Percentiles rank a stretch among this genome's conserved stretches.
These are phyloP conservation scores for Sphaerulina musiva DNA, from an alignment of 2,329 filamentous ascomycete species.

Conservation along the genomic window DNA sequence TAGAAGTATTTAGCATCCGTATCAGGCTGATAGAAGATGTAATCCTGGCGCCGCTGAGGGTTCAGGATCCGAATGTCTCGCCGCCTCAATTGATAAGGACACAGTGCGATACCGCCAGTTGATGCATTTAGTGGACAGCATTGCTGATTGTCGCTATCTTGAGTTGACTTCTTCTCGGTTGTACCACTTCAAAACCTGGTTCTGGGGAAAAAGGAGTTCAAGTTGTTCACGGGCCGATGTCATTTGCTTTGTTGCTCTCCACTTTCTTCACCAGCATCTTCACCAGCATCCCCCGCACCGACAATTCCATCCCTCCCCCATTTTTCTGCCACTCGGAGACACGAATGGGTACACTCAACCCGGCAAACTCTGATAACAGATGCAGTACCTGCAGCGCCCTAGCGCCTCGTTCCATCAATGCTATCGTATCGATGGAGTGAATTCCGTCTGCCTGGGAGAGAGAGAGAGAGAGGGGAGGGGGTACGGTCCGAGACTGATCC, in stretches of 20 bases:
- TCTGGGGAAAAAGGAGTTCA: neutral
- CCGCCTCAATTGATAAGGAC: slow-evolving; percentile 13
- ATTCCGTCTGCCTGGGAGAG: neutral
- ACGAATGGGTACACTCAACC: neutral
- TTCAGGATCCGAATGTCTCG: slow-evolving; percentile 4
- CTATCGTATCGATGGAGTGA: neutral
- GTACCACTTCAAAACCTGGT: no score
- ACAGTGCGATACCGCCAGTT: no score
- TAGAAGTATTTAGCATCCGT: slow-evolving; percentile 9
- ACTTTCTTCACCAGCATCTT: no score
- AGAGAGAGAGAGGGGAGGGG: no score
- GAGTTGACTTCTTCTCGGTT: neutral
- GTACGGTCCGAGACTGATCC: neutral
- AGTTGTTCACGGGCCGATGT: slow-evolving; percentile 6
- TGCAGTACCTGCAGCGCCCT: slow-evolving; percentile 12
- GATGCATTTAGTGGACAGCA: no score
- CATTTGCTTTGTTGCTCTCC: no score
- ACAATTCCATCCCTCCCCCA: no score
- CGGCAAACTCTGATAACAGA: slow-evolving; percentile 16
- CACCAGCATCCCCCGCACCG: slow-evolving; percentile 3
- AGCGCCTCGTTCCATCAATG: neutral
- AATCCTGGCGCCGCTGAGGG: slow-evolving; percentile 1
- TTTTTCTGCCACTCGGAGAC: neutral
- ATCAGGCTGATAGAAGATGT: neutral
- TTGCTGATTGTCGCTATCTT: slow-evolving; percentile 11